These are phyloP conservation scores for Moesziomyces globuligerus DNA, from an alignment of 1,284 basidiomycete genomes.

Conservation along the genomic window DNA sequence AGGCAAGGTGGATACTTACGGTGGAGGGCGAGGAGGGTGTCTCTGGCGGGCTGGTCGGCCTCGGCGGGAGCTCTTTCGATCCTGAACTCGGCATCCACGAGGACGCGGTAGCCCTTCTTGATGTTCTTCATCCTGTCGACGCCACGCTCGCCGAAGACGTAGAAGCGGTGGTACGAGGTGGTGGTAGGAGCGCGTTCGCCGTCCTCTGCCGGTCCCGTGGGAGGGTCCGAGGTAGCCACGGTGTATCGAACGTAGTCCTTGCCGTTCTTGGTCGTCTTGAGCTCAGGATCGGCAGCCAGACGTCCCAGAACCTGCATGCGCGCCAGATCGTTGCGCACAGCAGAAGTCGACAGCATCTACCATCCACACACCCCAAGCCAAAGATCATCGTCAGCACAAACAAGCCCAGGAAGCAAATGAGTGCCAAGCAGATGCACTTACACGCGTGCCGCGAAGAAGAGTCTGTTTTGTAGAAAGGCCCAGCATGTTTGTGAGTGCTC, in stretches of 20 bases:
- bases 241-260: constrained; percentile 66
- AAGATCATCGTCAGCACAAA: neutral
- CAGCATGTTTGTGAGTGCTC: constrained; percentile 11
- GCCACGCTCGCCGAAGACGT: constrained; percentile 57
- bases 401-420: too few species aligned
- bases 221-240: constrained; percentile 61
- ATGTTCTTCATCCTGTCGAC: constrained; percentile 56
- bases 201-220: constrained; percentile 56
- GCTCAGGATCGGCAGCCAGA: constrained; percentile 61
- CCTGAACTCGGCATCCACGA: constrained; percentile 64
- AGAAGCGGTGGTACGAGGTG: constrained; percentile 59
- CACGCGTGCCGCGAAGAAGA: constrained; percentile 21
- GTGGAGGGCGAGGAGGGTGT: constrained; percentile 54
- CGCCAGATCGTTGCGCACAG: constrained; percentile 48
- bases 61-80: constrained; percentile 50
- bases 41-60: constrained; percentile 27
- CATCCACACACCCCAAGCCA: neutral
- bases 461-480: constrained; percentile 23
- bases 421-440: constrained; percentile 6
- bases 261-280: constrained; percentile 59
- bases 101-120: constrained; percentile 60
- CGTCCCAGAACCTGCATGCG: constrained; percentile 65
- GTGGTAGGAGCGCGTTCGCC: constrained; percentile 43
- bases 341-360: constrained; percentile 58
- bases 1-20: constrained; percentile 27